Conservation (phyloP, 257 asterid species). For the Solanum medicagineum region DNA sequence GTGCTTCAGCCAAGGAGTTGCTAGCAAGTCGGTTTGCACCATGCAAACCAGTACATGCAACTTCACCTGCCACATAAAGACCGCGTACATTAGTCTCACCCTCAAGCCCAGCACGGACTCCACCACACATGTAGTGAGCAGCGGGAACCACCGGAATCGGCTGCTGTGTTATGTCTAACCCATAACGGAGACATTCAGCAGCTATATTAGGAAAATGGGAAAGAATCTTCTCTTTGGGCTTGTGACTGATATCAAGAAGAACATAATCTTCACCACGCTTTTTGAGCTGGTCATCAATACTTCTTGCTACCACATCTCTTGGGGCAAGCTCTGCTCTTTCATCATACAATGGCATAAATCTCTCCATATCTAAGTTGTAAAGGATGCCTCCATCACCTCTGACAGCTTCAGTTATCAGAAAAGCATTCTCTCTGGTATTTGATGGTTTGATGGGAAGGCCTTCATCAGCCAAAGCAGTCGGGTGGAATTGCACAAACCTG, state of each 20-base stretch:
- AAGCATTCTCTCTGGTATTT: constrained; percentile 70
- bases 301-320: constrained; percentile 88
- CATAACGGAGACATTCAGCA: constrained; percentile 74
- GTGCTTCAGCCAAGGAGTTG: constrained; percentile 90
- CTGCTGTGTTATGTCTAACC: constrained; percentile 77
- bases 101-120: constrained; percentile 90
- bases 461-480: constrained; percentile 93
- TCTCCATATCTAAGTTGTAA: constrained; percentile 62
- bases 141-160: constrained; percentile 98
- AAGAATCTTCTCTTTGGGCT: constrained; percentile 52
- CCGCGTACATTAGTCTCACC: constrained; percentile 88
- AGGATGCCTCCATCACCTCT: constrained; percentile 97
- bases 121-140: constrained; percentile 99
- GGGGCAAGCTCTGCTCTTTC: constrained; percentile 96
- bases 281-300: constrained; percentile 94
- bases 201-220: constrained; percentile 94
- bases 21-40: constrained; percentile 96
- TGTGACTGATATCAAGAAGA: constrained; percentile 87
- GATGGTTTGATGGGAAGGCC: constrained; percentile 76
- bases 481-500: constrained; percentile 99
- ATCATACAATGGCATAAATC: constrained; percentile 82
- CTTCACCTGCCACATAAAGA: constrained; percentile 92
- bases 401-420: constrained; percentile 88
- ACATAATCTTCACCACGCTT: constrained; percentile 71
- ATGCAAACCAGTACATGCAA: constrained; percentile 91